Evolutionary conservation across 371 early-diverging fungal species (phyloP).

Genomic region (Zancudomyces culisetae): DNA sequence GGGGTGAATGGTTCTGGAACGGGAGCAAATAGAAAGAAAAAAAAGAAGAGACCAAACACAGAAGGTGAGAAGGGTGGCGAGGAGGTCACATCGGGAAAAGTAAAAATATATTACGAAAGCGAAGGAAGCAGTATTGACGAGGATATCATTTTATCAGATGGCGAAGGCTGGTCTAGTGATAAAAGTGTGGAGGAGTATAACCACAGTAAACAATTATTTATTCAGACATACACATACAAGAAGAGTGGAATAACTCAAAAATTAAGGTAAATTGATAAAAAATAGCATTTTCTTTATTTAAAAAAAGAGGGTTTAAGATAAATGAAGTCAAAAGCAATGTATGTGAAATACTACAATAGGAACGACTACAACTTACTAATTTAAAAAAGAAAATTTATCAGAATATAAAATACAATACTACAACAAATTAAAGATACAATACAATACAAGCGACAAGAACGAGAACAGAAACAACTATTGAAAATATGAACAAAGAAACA

Average conservation of each 20-base stretch:
- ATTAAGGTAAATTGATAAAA: neutral
- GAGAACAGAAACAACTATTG: no score
- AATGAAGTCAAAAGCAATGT: neutral
- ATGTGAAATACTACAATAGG: neutral
- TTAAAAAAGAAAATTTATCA: neutral
- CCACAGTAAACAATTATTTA: neutral
- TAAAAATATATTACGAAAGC: no score
- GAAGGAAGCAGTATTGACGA: no score
- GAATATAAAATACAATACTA: no score
- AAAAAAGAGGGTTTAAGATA: neutral
- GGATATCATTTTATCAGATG: no score
- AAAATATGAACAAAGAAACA: no score
- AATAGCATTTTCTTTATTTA: neutral
- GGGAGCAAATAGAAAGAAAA: neutral
- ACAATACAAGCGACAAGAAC: no score
- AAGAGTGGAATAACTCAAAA: neutral
- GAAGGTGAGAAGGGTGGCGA: slow-evolving; percentile 7
- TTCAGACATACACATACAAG: neutral
- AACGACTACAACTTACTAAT: neutral
- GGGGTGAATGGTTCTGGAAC: slow-evolving; percentile 6
- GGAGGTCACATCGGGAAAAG: neutral
- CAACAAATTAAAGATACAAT: no score
- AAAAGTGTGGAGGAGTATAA: neutral
- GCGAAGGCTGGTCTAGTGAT: neutral
- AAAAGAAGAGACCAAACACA: neutral